Evolutionary conservation across 1,139 yeast genomes (phyloP).

Genomic region (Taphrina sp.): DNA sequence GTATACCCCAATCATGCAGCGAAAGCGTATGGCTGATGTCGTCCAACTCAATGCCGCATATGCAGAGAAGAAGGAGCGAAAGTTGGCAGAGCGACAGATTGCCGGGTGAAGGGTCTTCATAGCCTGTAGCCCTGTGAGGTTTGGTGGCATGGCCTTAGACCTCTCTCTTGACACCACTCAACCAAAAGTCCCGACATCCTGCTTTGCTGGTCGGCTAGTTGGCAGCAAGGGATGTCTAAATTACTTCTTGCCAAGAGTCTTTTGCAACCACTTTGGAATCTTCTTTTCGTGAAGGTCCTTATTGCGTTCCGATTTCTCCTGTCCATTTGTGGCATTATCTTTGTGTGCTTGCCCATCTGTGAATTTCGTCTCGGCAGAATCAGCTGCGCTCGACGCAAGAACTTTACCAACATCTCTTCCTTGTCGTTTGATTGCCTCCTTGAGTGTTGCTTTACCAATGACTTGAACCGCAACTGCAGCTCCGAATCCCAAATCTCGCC

Average conservation of each 20-base stretch:
- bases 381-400: not conserved
- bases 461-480: constrained; percentile 10
- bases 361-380: no score
- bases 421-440: constrained; percentile 1
- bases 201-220: no score
- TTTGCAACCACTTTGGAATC: constrained; percentile 23
- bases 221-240: not conserved
- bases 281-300: constrained; percentile 8
- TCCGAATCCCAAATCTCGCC: constrained; percentile 5
- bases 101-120: no score
- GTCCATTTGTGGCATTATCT: no score
- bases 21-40: constrained; percentile 49
- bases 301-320: no score
- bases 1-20: constrained; percentile 58
- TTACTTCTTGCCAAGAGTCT: constrained; percentile 10
- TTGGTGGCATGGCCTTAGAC: no score
- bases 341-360: no score
- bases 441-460: constrained; percentile 12
- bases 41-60: constrained; percentile 1
- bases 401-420: constrained; percentile 20
- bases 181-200: no score
- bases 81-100: constrained; percentile 4
- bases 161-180: no score
- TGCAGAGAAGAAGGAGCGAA: constrained; percentile 16
- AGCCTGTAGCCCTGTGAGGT: no score